Base-by-base conservation (phyloP, 139 green algal species). In the Micromonas commoda region DNA sequence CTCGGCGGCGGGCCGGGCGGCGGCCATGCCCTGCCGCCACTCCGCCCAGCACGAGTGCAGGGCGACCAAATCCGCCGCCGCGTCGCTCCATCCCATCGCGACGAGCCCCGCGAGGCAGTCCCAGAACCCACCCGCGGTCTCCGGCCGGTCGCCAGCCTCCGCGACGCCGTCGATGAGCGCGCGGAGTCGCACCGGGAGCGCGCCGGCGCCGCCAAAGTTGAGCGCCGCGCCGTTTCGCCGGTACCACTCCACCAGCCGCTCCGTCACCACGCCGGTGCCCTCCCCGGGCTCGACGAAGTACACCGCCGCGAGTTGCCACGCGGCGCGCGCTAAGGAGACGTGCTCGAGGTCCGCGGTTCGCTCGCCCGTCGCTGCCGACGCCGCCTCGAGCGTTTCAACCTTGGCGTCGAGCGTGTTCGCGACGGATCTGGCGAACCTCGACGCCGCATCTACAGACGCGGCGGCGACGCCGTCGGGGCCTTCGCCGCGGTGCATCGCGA, bases 31-130 rank as follows among this genome's bases (percentile, higher is more conserved):
- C 68, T 63, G 20, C 28, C 68, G 34, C 68, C 68, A 75, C 38
- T 60, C 68, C 68, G 34, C 68, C 68, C 68, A 75, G 23, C 37
- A 16, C 20, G 21, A 38, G 68, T 75, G 68, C 68, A 32, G 21
- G 23, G 31, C 6, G 1, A 75, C 24, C 37, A 75, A 32, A 32
- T 75, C 38, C 4, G 61, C 32, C 37, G 37, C 37, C 19, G 37
- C 68, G 1, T 75, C 68, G 68, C 6, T 75, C 68, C 68, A 75
- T 19, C 68, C 68, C 6, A 75, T 6, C 20, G 68, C 68, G 24
- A 63, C 23, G 34, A 75, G 52, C 20, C 37, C 23, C 34, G 29
- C 37, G 23, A 75, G 38, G 23, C 31, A 53, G 20, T 28, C 37
- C 68, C 68, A 75, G 29, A 63, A 75, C 33, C 37, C 37, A 16